Base-by-base conservation (phyloP, 495 filamentous ascomycete species). In the Tetracladium marchalianum region DNA sequence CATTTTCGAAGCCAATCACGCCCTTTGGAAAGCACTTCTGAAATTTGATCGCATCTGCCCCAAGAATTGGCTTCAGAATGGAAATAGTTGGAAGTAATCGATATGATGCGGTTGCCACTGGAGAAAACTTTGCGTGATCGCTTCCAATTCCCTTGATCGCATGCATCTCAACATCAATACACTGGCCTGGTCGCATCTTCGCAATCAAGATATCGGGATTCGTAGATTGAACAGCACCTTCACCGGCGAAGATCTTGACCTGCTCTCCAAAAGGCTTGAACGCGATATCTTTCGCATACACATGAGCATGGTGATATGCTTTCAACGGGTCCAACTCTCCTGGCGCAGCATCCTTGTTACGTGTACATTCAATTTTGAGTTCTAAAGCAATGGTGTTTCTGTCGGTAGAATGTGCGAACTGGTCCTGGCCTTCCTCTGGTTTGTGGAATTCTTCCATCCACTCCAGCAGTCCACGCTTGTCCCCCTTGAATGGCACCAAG, bases 41-140 rank as follows among this genome's bases (percentile, higher is more conserved):
- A 57, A 99, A 96, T 62, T 95, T 93, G 57, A 80, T 76, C 18
- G 93, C 93, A 52, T 95, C 87, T 1, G 69, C 70, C 5, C 90
- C 92, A 1, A 92, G 58, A 43, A 99, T 95, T 13, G 93, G 90
- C 47, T 72, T 68, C 35, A 69, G 60, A 56, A 97, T 96, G 15
- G 74, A 70, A 58, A 99, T 97, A 39, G 80, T 76, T 1, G 93
- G 93, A 52, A 99, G 60, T 8, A 99, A 72, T 13, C 93, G 78
- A 67, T 99, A 99, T 34, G 81, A 81, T 8, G 92, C 90, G 0
- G 93, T 95, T 4, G 90, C 90, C 15, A 99, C 93, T 22, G 93
- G 93, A 1, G 87, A 94, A 72, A 90, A 99, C 62, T 99, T 99
- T 39, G 93, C 85, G 64, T 99, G 93, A 66, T 97, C 92, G 46